Evolutionary conservation across 164 flowering plant genomes (phyloP), one percentile per base, ranked within the genome.

Genomic region (Platanus orientalis): DNA sequence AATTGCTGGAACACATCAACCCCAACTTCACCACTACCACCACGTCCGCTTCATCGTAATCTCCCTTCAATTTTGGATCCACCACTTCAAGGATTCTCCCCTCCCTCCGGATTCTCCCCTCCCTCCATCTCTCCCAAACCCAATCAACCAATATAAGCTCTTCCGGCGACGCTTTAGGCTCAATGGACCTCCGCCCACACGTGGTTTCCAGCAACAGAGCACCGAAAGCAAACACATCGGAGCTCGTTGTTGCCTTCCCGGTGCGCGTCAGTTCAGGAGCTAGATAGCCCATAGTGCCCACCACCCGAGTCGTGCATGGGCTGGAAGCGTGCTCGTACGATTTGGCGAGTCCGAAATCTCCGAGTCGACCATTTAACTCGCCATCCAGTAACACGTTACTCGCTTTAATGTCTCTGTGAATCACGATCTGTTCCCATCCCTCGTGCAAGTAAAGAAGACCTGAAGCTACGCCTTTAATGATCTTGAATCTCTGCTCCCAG

Each of bases 131-230:
- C 12, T 79, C 85, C 83, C 84, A 74, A 7, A 81, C 87, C 87
- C 84, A 84, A 52, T 86, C 92, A 36, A 82, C 79, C 76, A 86
- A 24, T 12, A 84, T 73, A 52, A 79, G 3, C 72, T 80, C 81
- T 25, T 84, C 92, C 0, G 82, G 74, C 59, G n/a, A 0, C 0
- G 79, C 81, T 29, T 72, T 79, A 0, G 81, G 73, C 63, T 81
- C 86, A n/a, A 87, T 73, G 11, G 92, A 88, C 63, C 82, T 67
- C 12, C 92, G 70, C 47, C 92, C 92, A 24, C 83, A 81, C 1
- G 53, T 75, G 7, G 79, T 80, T 54, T 87, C 92, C 0, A 87
- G 75, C 69, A 87, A 25, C 26, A 87, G 30, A 2, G 86, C 88
- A 6, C 89, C 88, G 51, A 80, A 87, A 2, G 86, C 86, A 58